A percentile compares a stretch with the other conserved stretches of the same genome.
These are phyloP conservation scores for Ceriops tagal DNA, from an alignment of 345 rosid genomes.

Conservation along the genomic window DNA sequence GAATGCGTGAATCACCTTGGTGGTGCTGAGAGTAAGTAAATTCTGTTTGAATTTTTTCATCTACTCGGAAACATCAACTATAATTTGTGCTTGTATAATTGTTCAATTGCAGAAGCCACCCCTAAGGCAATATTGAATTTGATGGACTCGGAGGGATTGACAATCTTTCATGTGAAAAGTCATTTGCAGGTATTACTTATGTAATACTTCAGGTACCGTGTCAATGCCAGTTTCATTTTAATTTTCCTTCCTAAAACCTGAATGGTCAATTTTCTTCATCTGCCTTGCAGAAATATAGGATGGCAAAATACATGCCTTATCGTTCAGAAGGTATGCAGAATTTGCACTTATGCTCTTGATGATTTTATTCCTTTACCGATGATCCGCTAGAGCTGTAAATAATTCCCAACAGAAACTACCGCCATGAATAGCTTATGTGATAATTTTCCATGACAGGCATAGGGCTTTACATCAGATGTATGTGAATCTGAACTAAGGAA, in stretches of 20 bases:
- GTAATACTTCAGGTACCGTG: not conserved
- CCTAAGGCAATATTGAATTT: constrained; percentile 89
- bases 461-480: too few species aligned
- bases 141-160: constrained; percentile 82
- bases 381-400: too few species aligned
- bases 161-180: constrained; percentile 96
- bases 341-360: too few species aligned
- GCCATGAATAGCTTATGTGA: too few species aligned
- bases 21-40: constrained; percentile 68
- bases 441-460: too few species aligned
- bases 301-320: constrained; percentile 74
- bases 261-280: not conserved
- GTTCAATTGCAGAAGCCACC: constrained; percentile 59
- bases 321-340: constrained; percentile 53
- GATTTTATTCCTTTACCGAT: too few species aligned
- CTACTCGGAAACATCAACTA: not conserved
- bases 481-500: too few species aligned
- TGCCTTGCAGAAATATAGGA: constrained; percentile 71
- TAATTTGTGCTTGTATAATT: not conserved
- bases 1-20: constrained; percentile 75
- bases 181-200: constrained; percentile 65
- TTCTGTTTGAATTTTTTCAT: not conserved
- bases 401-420: too few species aligned
- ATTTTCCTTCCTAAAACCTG: not conserved
- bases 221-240: not conserved